Evolutionary conservation across 805 yeast genomes (phyloP), one percentile per base, ranked within the genome.

Genomic region (Lipomyces orientalis): DNA sequence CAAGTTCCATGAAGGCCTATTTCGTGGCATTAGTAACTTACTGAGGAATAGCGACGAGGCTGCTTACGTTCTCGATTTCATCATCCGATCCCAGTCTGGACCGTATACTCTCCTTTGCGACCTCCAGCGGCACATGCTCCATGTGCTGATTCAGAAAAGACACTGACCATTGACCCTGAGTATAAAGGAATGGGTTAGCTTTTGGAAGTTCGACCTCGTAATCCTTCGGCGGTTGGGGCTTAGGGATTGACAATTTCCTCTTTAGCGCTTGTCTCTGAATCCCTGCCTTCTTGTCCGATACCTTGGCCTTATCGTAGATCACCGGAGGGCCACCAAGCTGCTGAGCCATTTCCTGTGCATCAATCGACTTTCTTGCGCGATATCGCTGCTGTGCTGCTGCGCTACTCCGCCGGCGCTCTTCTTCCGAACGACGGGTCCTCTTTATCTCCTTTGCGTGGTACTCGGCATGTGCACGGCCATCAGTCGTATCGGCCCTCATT

Each of bases 311-410:
- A 39, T 65, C 65, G 57, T 65, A 65, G 12, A 65, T 65, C 16
- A 55, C 60, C 14, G 68, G 60, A 14, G 68, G 68, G 14, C 68
- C 68, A 2, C 68, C 68, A 10, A 29, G 65, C 31, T 61, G 52
- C 35, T 61, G 62, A 12, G 68, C 62, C 16, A 61, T 31, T 54
- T 58, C 64, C 55, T 58, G 52, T 5, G 68, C 68, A 39, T 65
- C 68, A 2, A 61, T 39, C n/a, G 68, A 54, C 57, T 54, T 61
- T n/a, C 69, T 60, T 16, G 52, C 46, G 14, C 69, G 60, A 33
- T 66, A 66, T 16, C 69, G 52, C n/a, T 59, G 60, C 37, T 66
- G 69, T 31, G 69, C 69, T 3, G 69, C 69, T 2, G 69, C 69
- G 33, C 64, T 58, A 51, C 60, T 62, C 37, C 54, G 43, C 29